Evolutionary conservation across 2,329 filamentous ascomycete genomes (phyloP).

Genomic region (Sarocladium brachiariae): DNA sequence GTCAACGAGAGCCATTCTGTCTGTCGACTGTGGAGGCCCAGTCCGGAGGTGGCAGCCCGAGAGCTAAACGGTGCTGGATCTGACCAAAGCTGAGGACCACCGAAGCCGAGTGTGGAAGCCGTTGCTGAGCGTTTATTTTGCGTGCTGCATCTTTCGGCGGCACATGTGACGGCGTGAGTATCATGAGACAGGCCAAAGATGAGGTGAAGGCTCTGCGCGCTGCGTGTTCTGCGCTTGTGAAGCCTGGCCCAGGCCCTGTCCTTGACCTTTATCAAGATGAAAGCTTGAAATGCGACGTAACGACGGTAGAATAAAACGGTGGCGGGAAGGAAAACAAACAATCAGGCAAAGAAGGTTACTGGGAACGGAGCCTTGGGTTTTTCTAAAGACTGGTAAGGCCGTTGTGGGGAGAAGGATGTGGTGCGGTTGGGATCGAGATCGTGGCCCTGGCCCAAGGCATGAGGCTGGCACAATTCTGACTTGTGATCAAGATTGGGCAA

Average conservation of each 20-base stretch:
- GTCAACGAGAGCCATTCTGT: constrained; percentile 58
- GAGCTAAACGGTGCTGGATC: background rate
- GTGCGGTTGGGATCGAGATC: constrained; percentile 6
- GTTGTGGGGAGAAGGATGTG: constrained; percentile 4
- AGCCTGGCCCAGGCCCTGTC: background rate
- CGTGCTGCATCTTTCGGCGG: background rate
- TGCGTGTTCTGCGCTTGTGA: constrained; percentile 7
- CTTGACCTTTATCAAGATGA: background rate
- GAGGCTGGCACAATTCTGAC: background rate
- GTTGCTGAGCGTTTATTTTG: background rate
- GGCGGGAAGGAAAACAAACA: too few species aligned
- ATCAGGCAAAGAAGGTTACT: too few species aligned
- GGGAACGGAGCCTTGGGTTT: too few species aligned
- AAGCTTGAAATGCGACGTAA: background rate
- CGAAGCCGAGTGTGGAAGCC: background rate
- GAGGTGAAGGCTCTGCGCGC: background rate
- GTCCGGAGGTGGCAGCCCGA: background rate
- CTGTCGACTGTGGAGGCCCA: constrained; percentile 22
- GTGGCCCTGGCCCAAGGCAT: background rate
- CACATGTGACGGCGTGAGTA: background rate
- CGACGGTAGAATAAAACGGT: too few species aligned
- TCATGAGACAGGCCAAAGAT: too few species aligned
- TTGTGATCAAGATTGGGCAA: too few species aligned
- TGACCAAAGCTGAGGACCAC: background rate
- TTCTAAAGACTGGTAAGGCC: background rate